A percentile compares a stretch with the other conserved stretches of the same genome.
phyloP scores from a whole-genome alignment of 768 basidiomycete genomes.

The Mycena kentingensis region DNA sequence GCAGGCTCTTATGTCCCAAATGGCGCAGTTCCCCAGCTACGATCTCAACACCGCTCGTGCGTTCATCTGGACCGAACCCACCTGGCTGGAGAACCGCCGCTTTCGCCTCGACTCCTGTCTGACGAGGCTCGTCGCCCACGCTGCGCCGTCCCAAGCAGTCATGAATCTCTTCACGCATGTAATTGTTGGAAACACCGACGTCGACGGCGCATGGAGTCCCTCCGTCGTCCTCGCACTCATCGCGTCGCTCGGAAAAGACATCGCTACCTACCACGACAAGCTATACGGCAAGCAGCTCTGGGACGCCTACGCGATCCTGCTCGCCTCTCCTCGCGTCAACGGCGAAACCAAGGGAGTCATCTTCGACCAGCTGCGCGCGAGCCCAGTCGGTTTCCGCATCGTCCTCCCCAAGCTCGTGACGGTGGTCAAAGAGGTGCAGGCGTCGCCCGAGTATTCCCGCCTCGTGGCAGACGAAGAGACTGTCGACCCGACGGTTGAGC shows the following conservation, averaged over 20 bases:
- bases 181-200: constrained; percentile 5
- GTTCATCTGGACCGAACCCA: constrained; percentile 2
- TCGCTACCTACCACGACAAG: constrained; percentile 2
- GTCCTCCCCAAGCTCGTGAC: constrained; percentile 2
- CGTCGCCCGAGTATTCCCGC: too few relatives aligned
- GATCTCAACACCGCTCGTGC: constrained; percentile 3
- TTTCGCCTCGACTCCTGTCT: constrained; percentile 5
- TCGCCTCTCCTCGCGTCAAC: constrained; percentile 5
- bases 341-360: constrained; percentile 6
- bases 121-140: constrained; percentile 5
- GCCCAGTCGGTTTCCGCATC: constrained; percentile 1
- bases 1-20: constrained; percentile 12
- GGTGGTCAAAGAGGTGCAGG: background rate
- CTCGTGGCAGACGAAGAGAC: background rate
- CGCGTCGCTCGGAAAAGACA: constrained; percentile 6
- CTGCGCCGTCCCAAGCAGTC: background rate
- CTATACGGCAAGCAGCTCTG: constrained; percentile 1
- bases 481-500: background rate
- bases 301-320: constrained; percentile 4
- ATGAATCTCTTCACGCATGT: constrained; percentile 10
- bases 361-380: constrained; percentile 8
- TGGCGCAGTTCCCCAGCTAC: constrained; percentile 11
- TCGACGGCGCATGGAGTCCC: background rate
- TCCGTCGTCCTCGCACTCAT: constrained; percentile 1
- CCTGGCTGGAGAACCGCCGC: background rate